Base-by-base conservation (phyloP, 2,329 filamentous ascomycete species). In the Cladosporium sp. region DNA sequence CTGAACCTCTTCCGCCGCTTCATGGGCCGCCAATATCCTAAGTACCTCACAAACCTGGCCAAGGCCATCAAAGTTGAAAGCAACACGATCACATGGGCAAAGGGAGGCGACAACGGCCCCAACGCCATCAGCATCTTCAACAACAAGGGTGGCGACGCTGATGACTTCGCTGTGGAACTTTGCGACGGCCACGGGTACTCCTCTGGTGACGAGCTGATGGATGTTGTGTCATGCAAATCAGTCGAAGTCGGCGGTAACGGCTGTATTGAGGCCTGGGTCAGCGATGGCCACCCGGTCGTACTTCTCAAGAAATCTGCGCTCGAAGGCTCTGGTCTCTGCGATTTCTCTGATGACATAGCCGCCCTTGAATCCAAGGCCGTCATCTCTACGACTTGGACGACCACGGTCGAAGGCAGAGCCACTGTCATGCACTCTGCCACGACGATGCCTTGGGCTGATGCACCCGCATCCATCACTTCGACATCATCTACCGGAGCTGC, bases 21-120 rank as follows among this genome's bases (percentile, higher is more conserved):
- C 40, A 70, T 71, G 11, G 72, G 74, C 39, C 57, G 61, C 47
- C 62, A 69, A 7, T 68, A 70, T 39, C 53, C 56, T 13, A 52
- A 55, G 7, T 78, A 75, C 54, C 56, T 73, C 4, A 64, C 61
- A 3, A 73, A 69, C 57, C 66, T 68, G 53, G 70, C 68, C 37
- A 62, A 61, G 36, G 58, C 69, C 2, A 57, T 72, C 47, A 71
- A 72, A 56, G 67, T 67, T 12, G 71, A 74, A 56, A 59, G 55
- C 42, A 63, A 68, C 56, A 70, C 63, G 13, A 63, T 80, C n/a
- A 73, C 66, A 18, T 68, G 78, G 61, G 67, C 70, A 47, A 78
- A 79, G 59, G 76, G 73, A 12, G 57, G 70, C 48, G 32, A 50
- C 15, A 20, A 20, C 20, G 45, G 40, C n/a, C 40, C 47, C 6